Base-by-base conservation (phyloP, 768 basidiomycete species). In the Astraeus odoratus region DNA sequence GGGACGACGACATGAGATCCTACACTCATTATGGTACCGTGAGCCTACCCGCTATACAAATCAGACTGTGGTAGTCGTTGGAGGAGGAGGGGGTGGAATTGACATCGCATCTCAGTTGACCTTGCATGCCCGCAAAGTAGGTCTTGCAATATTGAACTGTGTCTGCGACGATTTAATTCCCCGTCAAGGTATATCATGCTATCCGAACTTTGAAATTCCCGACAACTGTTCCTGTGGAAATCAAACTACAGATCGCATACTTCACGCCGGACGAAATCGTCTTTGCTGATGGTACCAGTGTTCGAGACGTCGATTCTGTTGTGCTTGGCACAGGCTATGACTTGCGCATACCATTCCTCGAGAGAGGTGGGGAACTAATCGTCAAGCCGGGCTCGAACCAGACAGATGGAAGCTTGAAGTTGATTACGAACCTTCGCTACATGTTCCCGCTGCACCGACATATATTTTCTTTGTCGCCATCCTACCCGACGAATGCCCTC, bases 311-410 rank as follows among this genome's bases (percentile, higher is more conserved):
- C 23, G 74, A 80, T 47, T 52, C 66, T 5, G 61, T 82, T 27
- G 52, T 81, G 22, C 69, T 80, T 12, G 77, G 61, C 0, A 81
- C 77, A 0, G 80, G 80, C 7, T 81, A 81, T 54, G 66, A 78
- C 45, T 48, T 73, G 39, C 67, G 65, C 18, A 63, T 77, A 6
- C 78, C 78, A 0, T 80, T 80, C 69, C 58, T 72, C 23, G 44
- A 63, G 57, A 5, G 56, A 61, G 45, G 60, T 50, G 54, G 54
- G 1, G 48, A 51, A 38, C 42, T 44, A 43, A 41, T 26, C 36
- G 56, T 52, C 47, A 58, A 24, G 42, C 54, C 55, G 30, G 47
- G 37, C 16, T 47, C 52, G 18, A 52, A 16, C 34, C 26, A 50
- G 7, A 50, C 59, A 26, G 47, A 39, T 26, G 43, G 24, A 8